Conservation (phyloP, 305 asterid genomes). For the Rubia tinctorum region DNA sequence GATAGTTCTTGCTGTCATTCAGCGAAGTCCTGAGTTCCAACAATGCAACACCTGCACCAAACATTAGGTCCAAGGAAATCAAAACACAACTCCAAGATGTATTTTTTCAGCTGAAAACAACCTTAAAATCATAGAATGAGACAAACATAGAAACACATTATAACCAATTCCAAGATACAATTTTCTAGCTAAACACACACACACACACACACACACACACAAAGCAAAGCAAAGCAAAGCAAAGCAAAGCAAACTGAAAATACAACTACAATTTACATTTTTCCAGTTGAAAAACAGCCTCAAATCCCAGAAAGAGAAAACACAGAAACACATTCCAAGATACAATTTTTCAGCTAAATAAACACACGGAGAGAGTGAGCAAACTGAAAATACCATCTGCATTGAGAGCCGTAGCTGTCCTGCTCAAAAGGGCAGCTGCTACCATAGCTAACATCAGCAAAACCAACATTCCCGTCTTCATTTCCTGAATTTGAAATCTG, state of each 20-base stretch:
- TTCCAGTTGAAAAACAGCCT: neutral
- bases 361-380: neutral
- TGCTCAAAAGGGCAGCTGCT: slow-evolving; percentile 42
- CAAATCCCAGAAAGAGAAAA: neutral
- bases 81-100: neutral
- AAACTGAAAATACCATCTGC: slow-evolving; percentile 63
- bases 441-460: slow-evolving; percentile 41
- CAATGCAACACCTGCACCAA: slow-evolving; percentile 52
- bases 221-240: too few species aligned
- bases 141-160: neutral
- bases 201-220: too few species aligned
- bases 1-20: slow-evolving; percentile 67
- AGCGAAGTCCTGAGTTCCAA: slow-evolving; percentile 74
- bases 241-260: too few species aligned
- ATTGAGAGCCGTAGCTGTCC: slow-evolving; percentile 51
- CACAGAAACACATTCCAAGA: neutral
- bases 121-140: neutral
- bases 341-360: neutral
- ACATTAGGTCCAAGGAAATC: neutral
- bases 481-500: slow-evolving; percentile 26
- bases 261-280: too few species aligned
- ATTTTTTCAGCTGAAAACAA: neutral
- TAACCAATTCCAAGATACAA: slow-evolving; percentile 47
- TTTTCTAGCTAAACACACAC: slow-evolving; percentile 6
- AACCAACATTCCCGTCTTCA: slow-evolving; percentile 37